These are phyloP conservation scores for Metschnikowia arizonensis DNA, from an alignment of 805 yeast species.

Conservation along the genomic window DNA sequence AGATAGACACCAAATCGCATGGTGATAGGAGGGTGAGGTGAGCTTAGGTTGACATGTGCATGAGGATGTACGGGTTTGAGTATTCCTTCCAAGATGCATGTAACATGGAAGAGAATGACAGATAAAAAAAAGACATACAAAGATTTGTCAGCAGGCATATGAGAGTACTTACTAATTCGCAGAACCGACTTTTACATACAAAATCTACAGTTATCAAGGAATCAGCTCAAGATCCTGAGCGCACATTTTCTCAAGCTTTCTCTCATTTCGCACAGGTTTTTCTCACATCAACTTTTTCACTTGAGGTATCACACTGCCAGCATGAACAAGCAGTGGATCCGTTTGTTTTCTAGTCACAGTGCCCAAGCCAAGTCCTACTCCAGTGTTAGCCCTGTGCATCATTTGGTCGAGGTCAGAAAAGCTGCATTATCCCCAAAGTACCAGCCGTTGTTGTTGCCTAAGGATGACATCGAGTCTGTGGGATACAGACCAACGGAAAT, in stretches of 20 bases:
- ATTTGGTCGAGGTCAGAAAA: slow-evolving; percentile 72
- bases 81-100: neutral
- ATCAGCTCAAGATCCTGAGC: slow-evolving; percentile 4
- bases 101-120: neutral
- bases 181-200: neutral
- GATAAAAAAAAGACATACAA: neutral
- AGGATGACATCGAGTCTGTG: slow-evolving; percentile 75
- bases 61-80: neutral
- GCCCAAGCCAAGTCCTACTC: slow-evolving; percentile 51
- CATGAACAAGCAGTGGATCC: slow-evolving; percentile 24
- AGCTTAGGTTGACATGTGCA: neutral
- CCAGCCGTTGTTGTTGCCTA: slow-evolving; percentile 60
- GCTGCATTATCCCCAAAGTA: slow-evolving; percentile 69
- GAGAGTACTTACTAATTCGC: neutral
- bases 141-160: neutral
- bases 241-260: slow-evolving; percentile 4
- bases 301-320: slow-evolving; percentile 3
- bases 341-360: slow-evolving; percentile 40
- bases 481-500: slow-evolving; percentile 70
- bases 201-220: neutral
- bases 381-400: slow-evolving; percentile 88
- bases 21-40: neutral
- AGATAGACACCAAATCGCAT: slow-evolving; percentile 3
- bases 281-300: slow-evolving; percentile 12
- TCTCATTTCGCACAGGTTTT: slow-evolving; percentile 5